phyloP scores from a whole-genome alignment of 2,329 filamentous ascomycete species.

The Pseudogymnoascus sp. region DNA sequence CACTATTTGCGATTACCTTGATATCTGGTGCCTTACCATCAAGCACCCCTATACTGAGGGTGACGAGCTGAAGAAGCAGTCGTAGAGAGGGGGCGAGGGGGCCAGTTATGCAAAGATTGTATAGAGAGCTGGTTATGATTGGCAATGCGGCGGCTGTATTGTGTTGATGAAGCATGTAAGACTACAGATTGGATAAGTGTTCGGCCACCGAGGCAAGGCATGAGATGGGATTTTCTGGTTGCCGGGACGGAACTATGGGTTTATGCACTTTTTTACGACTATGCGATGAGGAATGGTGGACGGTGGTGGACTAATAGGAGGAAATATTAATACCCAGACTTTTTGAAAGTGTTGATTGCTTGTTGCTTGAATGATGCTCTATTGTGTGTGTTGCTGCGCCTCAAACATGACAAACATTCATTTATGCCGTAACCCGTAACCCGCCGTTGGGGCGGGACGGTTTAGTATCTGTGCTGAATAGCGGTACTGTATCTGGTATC shows the following conservation, averaged over 20 bases:
- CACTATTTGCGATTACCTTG: conserved; percentile 94
- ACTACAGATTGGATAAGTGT: neutral
- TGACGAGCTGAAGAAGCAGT: conserved; percentile 27
- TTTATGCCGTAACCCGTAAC: neutral
- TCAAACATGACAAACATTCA: neutral
- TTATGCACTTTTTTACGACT: conserved; percentile 4
- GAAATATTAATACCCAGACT: conserved; percentile 5
- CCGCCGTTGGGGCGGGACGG: neutral
- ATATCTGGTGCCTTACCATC: conserved; percentile 98
- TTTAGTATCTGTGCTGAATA: neutral
- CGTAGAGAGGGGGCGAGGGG: neutral
- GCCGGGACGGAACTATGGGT: neutral
- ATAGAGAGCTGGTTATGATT: neutral
- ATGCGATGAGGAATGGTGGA: neutral
- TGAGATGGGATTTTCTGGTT: neutral
- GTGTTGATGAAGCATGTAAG: neutral
- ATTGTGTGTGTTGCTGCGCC: neutral
- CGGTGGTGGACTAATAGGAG: neutral
- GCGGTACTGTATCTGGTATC: neutral
- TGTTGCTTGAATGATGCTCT: neutral
- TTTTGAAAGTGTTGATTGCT: neutral
- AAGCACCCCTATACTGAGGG: conserved; percentile 63
- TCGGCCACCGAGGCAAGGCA: neutral
- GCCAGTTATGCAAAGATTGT: neutral
- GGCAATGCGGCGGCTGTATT: neutral